Evolutionary conservation across 1,284 basidiomycete species (phyloP), one percentile per base, ranked within the genome.

Genomic region (Volvariella surrecta): DNA sequence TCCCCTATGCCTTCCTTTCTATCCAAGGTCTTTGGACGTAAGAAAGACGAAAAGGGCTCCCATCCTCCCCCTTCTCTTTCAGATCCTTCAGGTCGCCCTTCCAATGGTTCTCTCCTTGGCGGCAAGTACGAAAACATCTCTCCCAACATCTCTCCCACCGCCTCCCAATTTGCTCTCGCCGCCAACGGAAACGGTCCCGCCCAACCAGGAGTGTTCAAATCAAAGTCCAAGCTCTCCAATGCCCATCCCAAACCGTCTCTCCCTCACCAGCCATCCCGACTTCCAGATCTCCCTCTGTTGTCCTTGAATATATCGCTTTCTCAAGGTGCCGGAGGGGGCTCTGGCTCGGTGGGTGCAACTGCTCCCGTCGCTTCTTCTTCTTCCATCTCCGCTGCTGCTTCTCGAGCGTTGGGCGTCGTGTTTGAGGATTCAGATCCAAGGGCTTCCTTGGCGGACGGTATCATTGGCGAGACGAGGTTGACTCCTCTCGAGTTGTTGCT

Each of bases 1-100:
- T n/a, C n/a, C n/a, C n/a, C n/a, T n/a, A 85, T 85, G 82, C 78
- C 81, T 58, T 79, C 81, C 50, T 82, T 86, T 66, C 62, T 86
- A 54, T 76, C 78, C 61, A 86, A 81, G 57, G 78, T 86, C 52
- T 81, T 86, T 55, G 77, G 78, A 62, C 75, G 82, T 62, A 84
- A 76, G 65, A 84, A 76, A 64, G 69, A 73, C 45, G 76, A 77
- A 51, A 72, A 70, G n/a, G n/a, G n/a, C n/a, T n/a, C n/a, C n/a
- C n/a, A n/a, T 44, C 47, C 48, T 48, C 53, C 54, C 50, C 63
- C 48, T 57, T 56, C 34, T 46, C 54, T 44, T 45, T 50, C 50
- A 52, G 62, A 42, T 67, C 68, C 8, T 11, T 6, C 24, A 28
- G n/a, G 34, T 35, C 34, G 34, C 18, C 4, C 6, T 8, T 35